phyloP scores from a whole-genome alignment of 2,329 filamentous ascomycete species.

The Penicillium nordicum region DNA sequence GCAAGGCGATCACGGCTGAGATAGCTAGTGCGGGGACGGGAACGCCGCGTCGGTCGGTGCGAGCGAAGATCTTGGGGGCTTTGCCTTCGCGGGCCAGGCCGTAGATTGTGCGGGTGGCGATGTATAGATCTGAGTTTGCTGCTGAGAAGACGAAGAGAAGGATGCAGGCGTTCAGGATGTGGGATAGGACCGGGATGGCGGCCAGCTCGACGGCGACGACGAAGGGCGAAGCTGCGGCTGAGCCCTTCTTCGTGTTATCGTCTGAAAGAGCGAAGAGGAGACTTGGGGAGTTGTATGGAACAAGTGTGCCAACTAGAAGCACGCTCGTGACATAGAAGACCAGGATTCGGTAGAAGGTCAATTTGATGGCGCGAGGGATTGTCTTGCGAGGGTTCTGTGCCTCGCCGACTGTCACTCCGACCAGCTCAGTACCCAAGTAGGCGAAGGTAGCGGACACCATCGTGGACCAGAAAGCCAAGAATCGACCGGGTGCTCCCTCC shows the following conservation, averaged over 20 bases:
- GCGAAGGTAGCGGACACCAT: slow-evolving; percentile 76
- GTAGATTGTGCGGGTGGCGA: slow-evolving; percentile 68
- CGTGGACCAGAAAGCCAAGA: slow-evolving; percentile 65
- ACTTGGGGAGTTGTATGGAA: slow-evolving; percentile 64
- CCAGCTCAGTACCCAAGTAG: slow-evolving; percentile 72
- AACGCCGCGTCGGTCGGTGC: slow-evolving; percentile 68
- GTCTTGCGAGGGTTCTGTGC: slow-evolving; percentile 75
- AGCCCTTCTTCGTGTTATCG: slow-evolving; percentile 34
- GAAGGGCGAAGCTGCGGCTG: slow-evolving; percentile 67
- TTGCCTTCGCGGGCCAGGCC: slow-evolving; percentile 69
- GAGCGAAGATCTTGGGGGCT: slow-evolving; percentile 68
- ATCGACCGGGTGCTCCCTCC: slow-evolving; percentile 49
- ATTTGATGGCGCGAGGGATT: slow-evolving; percentile 72
- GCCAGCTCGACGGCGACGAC: slow-evolving; percentile 68
- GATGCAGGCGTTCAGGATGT: slow-evolving; percentile 71
- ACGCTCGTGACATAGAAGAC: slow-evolving; percentile 76
- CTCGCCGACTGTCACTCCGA: slow-evolving; percentile 75
- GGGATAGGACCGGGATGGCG: slow-evolving; percentile 59
- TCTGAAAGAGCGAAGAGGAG: slow-evolving; percentile 51
- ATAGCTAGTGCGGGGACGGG: slow-evolving; percentile 63
- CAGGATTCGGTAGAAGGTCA: slow-evolving; percentile 78
- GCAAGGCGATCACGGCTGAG: slow-evolving; percentile 60
- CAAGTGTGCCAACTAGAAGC: slow-evolving; percentile 70
- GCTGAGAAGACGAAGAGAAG: slow-evolving; percentile 73
- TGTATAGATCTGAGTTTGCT: slow-evolving; percentile 75